Conservation (phyloP, 257 asterid genomes). For the Datura wrightii region DNA sequence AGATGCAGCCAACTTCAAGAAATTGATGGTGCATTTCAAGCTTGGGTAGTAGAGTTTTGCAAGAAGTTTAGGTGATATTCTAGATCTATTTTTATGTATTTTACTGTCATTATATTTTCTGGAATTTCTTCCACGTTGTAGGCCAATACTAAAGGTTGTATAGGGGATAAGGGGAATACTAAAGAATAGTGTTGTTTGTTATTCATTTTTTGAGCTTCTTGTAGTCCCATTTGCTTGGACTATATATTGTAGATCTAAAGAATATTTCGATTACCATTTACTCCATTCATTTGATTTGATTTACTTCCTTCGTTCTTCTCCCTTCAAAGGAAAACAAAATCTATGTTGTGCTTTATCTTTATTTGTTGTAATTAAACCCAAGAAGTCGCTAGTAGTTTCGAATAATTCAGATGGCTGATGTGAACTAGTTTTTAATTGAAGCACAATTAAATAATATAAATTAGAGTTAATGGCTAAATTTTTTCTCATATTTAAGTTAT, state of each 20-base stretch:
- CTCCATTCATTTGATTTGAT: not conserved
- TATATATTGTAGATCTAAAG: not conserved
- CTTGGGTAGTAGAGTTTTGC: not conserved
- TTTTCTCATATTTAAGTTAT: too few species aligned
- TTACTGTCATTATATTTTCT: constrained; percentile 15
- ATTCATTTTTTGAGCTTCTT: constrained; percentile 17
- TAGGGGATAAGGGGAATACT: not conserved
- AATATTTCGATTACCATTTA: not conserved
- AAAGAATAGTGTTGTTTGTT: not conserved
- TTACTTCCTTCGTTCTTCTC: not conserved
- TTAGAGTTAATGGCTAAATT: too few species aligned
- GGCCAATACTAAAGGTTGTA: constrained; percentile 16
- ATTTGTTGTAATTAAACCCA: too few species aligned
- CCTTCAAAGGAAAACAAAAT: not conserved
- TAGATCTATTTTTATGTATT: not conserved
- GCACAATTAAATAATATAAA: too few species aligned
- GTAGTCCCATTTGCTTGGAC: constrained; percentile 10
- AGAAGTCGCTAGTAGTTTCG: too few species aligned
- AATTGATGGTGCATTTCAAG: not conserved
- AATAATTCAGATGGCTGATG: too few species aligned
- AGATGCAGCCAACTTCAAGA: constrained; percentile 8
- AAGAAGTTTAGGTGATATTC: not conserved
- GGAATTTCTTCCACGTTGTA: constrained; percentile 11
- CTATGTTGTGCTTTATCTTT: not conserved
- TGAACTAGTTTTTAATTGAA: too few species aligned